These are phyloP conservation scores for Arabis hirsuta DNA, from an alignment of 345 rosid species.

Conservation along the genomic window DNA sequence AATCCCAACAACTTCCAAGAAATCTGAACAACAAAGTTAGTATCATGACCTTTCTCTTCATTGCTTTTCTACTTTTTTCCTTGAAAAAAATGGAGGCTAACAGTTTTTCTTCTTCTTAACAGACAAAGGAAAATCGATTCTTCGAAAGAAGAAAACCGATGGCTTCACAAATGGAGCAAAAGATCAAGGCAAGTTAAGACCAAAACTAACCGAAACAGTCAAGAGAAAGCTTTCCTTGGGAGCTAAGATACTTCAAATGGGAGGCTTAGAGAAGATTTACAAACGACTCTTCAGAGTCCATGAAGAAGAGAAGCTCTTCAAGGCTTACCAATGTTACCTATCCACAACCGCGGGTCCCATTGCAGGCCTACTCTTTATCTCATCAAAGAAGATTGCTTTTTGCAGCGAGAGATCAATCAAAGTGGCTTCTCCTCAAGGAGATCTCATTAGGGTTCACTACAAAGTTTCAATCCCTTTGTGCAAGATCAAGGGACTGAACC, in stretches of 20 bases:
- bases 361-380: conserved; percentile 58
- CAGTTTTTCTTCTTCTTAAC: conserved; percentile 4
- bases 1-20: conserved; percentile 37
- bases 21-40: conserved; percentile 26
- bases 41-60: neutral
- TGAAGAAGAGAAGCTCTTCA: conserved; percentile 58
- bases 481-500: conserved; percentile 58
- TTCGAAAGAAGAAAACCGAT: conserved; percentile 48
- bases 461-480: conserved; percentile 67
- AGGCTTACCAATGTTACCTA: conserved; percentile 59
- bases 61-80: neutral
- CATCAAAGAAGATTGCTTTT: conserved; percentile 48
- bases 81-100: neutral
- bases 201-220: conserved; percentile 56
- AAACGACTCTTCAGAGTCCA: conserved; percentile 48
- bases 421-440: conserved; percentile 52
- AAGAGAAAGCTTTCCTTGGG: conserved; percentile 51
- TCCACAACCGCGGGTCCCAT: conserved; percentile 68
- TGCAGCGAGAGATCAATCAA: conserved; percentile 53
- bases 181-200: conserved; percentile 51
- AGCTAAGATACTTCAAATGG: conserved; percentile 51
- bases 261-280: conserved; percentile 53
- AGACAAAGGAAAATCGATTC: conserved; percentile 38
- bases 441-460: conserved; percentile 49
- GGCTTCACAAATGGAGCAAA: conserved; percentile 45